Percentiles rank a stretch among this genome's conserved stretches.
Conservation (phyloP, 2,329 filamentous ascomycete genomes). For the Phialemoniopsis sp. region DNA sequence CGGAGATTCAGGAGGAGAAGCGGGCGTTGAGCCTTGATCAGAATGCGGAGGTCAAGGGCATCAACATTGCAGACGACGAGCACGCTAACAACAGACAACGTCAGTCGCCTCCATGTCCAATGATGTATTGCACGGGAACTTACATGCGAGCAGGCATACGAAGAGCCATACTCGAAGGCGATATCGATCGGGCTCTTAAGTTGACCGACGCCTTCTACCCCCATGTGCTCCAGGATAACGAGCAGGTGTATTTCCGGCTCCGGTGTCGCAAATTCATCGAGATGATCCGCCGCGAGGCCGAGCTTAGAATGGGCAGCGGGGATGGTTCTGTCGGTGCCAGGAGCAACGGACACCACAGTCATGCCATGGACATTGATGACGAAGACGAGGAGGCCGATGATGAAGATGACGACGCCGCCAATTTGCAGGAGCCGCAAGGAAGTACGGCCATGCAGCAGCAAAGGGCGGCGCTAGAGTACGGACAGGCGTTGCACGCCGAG, state of each 20-base stretch:
- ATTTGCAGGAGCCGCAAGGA: too few relatives aligned
- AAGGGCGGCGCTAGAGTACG: slow-evolving; percentile 66
- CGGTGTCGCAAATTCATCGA: slow-evolving; percentile 92
- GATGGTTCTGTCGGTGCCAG: slow-evolving; percentile 37
- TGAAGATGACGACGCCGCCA: slow-evolving; percentile 21
- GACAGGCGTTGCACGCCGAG: slow-evolving; percentile 71
- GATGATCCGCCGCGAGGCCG: slow-evolving; percentile 76
- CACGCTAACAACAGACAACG: slow-evolving; percentile 85
- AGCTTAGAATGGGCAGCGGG: slow-evolving; percentile 48
- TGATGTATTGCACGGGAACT: not conserved
- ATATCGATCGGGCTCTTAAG: slow-evolving; percentile 87
- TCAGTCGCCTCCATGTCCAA: slow-evolving; percentile 38
- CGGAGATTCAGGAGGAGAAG: slow-evolving; percentile 74
- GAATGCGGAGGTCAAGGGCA: slow-evolving; percentile 45
- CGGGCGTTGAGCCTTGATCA: slow-evolving; percentile 61
- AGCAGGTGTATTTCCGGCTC: slow-evolving; percentile 82
- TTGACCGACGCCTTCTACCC: slow-evolving; percentile 76
- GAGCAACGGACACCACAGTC: slow-evolving; percentile 27
- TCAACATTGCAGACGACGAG: slow-evolving; percentile 73
- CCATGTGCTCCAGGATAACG: slow-evolving; percentile 72
- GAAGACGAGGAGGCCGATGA: slow-evolving; percentile 44
- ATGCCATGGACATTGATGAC: slow-evolving; percentile 51
- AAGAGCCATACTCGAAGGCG: slow-evolving; percentile 80
- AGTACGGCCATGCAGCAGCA: too few relatives aligned
- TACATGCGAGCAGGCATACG: slow-evolving; percentile 64